Evolutionary conservation across 176 grass and related monocot genomes (phyloP), one percentile per base, ranked within the genome.

Genomic region (Aegilops bicornis): DNA sequence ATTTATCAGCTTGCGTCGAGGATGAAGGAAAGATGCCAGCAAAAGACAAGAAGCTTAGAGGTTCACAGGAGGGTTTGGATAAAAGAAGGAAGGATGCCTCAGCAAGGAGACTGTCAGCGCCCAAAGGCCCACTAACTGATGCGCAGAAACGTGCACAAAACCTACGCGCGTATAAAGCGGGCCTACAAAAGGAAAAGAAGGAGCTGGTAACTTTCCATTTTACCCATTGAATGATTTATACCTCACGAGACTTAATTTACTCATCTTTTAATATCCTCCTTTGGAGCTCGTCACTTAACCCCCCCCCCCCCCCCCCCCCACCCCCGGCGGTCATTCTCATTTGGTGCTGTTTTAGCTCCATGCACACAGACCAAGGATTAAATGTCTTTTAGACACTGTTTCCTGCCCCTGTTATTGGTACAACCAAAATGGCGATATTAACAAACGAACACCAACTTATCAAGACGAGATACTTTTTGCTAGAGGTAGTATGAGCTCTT

Each of bases 161-260:
- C 61, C 37, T 99, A 67, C 87, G 94, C 39, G 89, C 88, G 20
- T 96, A 92, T 80, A 96, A 99, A 89, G 87, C 84, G 0, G 97
- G 94, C 60, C 92, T 99, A 87, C 97, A 99, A 72, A 99, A 96
- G 87, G 62, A 89, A 75, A 99, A 96, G 89, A 96, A 93, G 91
- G 97, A 99, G 83, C 86, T 91, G 92, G 97, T 96, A 86, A 79
- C 25, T 25, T 71, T 68, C 23, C 87, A 43, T 68, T 78, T 43
- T 36, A 56, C 35, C 19, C 32, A 48, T 67, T 40, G 60, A 58
- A 66, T 45, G 36, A 27, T 83, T 16, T 17, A 64, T 79, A 68
- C 40, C 56, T 48, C 42, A 45, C 36, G 2, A 7, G 12, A 30
- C 39, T 50, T 84, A n/a, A 76, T 27, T 43, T 24, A 31, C 3